Evolutionary conservation across 495 filamentous ascomycete species (phyloP).

Genomic region (Annulohypoxylon maeteangense): DNA sequence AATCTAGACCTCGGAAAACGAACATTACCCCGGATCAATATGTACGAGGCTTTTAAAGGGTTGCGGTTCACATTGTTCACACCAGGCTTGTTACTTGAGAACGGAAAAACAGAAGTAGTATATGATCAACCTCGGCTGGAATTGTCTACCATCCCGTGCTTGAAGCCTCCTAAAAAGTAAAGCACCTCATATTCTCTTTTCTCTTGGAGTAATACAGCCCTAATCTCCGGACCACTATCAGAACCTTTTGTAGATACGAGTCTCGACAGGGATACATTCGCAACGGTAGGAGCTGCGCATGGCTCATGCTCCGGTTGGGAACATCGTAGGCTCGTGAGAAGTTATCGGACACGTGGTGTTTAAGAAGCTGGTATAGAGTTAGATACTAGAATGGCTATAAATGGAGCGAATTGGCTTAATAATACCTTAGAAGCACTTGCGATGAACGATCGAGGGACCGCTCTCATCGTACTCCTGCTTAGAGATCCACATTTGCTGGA

Average conservation of each 20-base stretch:
- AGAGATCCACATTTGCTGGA: conserved; percentile 99
- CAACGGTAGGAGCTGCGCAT: conserved; percentile 52
- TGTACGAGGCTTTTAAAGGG: conserved; percentile 15
- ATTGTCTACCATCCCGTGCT: conserved; percentile 57
- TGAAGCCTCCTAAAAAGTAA: conserved; percentile 57
- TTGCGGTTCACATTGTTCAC: conserved; percentile 42
- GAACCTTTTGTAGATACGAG: conserved; percentile 63
- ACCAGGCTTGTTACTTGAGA: conserved; percentile 37
- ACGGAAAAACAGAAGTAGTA: conserved; percentile 50
- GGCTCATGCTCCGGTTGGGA: conserved; percentile 48
- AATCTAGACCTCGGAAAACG: background rate
- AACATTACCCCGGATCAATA: conserved; percentile 31
- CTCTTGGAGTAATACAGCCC: conserved; percentile 56
- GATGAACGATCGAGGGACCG: conserved; percentile 98
- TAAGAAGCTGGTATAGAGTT: conserved; percentile 8
- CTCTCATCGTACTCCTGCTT: conserved; percentile 99
- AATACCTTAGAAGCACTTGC: conserved; percentile 99
- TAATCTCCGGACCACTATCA: conserved; percentile 58
- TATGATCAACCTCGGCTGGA: conserved; percentile 61
- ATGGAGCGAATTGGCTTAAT: background rate
- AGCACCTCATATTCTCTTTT: conserved; percentile 54
- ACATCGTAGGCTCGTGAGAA: conserved; percentile 50
- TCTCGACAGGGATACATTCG: conserved; percentile 59
- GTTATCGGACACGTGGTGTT: conserved; percentile 32
- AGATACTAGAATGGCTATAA: background rate